Base-by-base conservation (phyloP, 2,329 filamentous ascomycete species). In the Leptographium radiaticola region DNA sequence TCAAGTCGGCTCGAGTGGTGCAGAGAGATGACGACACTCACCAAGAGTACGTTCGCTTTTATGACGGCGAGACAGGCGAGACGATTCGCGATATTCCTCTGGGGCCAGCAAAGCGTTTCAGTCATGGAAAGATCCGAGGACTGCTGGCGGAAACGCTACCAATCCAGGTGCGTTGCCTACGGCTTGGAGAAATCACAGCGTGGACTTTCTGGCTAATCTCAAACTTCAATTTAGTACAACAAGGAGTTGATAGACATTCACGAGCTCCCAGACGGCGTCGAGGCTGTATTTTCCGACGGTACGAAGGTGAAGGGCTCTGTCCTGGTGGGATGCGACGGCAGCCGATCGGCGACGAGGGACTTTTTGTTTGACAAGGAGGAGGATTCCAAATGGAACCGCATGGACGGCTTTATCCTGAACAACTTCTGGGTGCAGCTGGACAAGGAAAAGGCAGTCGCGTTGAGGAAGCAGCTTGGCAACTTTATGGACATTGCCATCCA, bases 401-500 rank as follows among this genome's bases (percentile, higher is more conserved):
- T 52, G 51, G 30, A 34, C n/a, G 51, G 51, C 15, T 52, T 52
- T 30, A 52, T 52, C 34, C 43, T 52, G n/a, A 52, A 52, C 51
- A 52, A 52, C 36, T 52, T 52, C 34, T 52, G 51, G 51, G 43
- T 52, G 38, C 42, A 39, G 51, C 43, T 52, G 7, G 43, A 52
- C 12, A 39, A 40, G 16, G 43, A 52, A n/a, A 47, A 47, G 43
- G 51, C 51, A 12, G 20, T 52, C 10, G 42, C 33, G 20, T 33
- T 52, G 34, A 8, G 51, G 18, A 47, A 46, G 15, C 42, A 52
- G 43, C 51, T 52, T 12, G 51, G 51, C n/a, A 47, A 36, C n/a
- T 52, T 52, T 16, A 52, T 52, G 51, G 51, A 52, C 51, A 52
- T 52, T 47, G 31, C 51, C 33, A 40, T 52, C 43, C 43, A 52